Base-by-base conservation (phyloP, 805 yeast species). In the Nadsonia fulvescens region DNA sequence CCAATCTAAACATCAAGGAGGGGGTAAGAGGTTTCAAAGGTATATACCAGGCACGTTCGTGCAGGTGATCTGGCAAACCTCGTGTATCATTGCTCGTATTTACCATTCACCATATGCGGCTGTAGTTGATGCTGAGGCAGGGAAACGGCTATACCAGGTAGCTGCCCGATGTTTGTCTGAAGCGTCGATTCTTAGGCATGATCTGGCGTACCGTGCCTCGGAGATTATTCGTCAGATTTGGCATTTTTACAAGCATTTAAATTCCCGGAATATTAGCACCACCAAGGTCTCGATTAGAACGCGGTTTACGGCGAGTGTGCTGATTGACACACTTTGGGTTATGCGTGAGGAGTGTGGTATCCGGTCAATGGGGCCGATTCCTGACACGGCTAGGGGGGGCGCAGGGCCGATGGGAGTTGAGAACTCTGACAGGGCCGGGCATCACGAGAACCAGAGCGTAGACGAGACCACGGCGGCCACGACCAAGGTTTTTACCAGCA, bases 181-280 rank as follows among this genome's bases (percentile, higher is more conserved):
- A 32, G 91, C 93, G 0, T 79, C 94, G 0, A 73, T 86, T 15
- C 56, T 79, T 39, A 81, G 81, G 40, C 89, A 83, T 50, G 98
- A 86, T 44, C 71, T 89, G 60, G 79, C 95, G 0, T 79, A 78
- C 46, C 63, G 96, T 37, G 77, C 93, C 0, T 71, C 92, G 23
- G 94, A 93, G 6, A 81, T 89, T 32, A 79, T 89, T 89, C 66
- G 76, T 41, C 82, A 82, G 43, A 72, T 82, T 57, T 86, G 98
- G 98, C 78, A 75, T 32, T 58, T 82, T 32, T 77, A 77, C 48
- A 65, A 73, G 26, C 61, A 73, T 4, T 53, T 82, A 37, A 66
- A 70, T 35, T 27, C 29, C 12, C 18, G 25, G 10, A 31, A 28
- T n/a, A 18, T 23, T 5, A 18, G 29, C 3, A 23, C 32, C 14